A percentile compares a stretch with the other conserved stretches of the same genome.
Conservation (phyloP, 2,329 filamentous ascomycete species). For the Colletotrichum coccodes region DNA sequence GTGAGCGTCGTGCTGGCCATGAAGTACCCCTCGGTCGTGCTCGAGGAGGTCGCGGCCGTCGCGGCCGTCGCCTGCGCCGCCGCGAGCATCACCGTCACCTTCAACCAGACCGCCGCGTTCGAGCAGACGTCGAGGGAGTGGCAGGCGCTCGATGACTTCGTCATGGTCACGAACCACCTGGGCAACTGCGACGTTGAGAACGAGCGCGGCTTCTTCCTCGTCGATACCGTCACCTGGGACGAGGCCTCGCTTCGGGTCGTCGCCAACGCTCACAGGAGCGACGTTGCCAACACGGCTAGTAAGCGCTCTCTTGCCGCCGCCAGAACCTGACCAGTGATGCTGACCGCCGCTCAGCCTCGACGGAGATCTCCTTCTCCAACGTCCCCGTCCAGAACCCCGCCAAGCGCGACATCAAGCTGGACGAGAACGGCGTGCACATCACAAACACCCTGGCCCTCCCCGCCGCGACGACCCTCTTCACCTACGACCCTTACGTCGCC, state of each 20-base stretch:
- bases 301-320: background rate
- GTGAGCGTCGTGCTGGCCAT: conserved; percentile 63
- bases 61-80: conserved; percentile 66
- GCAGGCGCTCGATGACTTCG: conserved; percentile 35
- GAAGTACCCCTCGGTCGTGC: conserved; percentile 40
- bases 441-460: conserved; percentile 35
- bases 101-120: conserved; percentile 34
- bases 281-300: conserved; percentile 37
- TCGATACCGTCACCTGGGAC: conserved; percentile 31
- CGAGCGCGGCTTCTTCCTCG: conserved; percentile 38
- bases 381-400: conserved; percentile 27
- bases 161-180: conserved; percentile 38
- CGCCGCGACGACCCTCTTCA: conserved; percentile 33
- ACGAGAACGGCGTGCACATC: conserved; percentile 36
- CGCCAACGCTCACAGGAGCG: conserved; percentile 36
- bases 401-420: conserved; percentile 34
- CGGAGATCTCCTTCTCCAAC: conserved; percentile 36
- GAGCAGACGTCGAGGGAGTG: conserved; percentile 35
- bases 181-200: conserved; percentile 36
- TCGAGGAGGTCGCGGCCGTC: conserved; percentile 53
- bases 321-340: background rate
- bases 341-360: conserved; percentile 18
- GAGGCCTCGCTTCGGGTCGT: conserved; percentile 33
- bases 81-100: conserved; percentile 49
- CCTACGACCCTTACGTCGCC: conserved; percentile 32